Evolutionary conservation across 805 yeast genomes (phyloP).

Genomic region (Saccharomycopsis sp.): DNA sequence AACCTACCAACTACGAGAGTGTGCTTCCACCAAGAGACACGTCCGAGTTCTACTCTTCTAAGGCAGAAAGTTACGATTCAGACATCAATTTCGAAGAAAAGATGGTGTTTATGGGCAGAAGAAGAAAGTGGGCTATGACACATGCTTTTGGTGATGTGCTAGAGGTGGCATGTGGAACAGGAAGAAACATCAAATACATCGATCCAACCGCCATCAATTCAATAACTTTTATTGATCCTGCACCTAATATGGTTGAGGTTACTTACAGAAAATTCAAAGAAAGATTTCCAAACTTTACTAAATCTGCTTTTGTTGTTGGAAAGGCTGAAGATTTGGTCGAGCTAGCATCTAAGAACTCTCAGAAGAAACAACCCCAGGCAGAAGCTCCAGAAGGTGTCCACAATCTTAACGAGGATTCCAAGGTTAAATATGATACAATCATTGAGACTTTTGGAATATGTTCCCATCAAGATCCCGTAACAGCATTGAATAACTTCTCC

Average conservation of each 20-base stretch:
- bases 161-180: conserved; percentile 95
- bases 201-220: conserved; percentile 56
- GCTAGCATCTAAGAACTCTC: conserved; percentile 35
- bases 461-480: conserved; percentile 90
- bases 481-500: conserved; percentile 69
- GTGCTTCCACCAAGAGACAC: conserved; percentile 75
- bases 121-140: conserved; percentile 74
- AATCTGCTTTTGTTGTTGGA: conserved; percentile 85
- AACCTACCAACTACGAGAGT: conserved; percentile 11
- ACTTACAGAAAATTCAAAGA: conserved; percentile 68
- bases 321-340: conserved; percentile 74
- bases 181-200: conserved; percentile 78
- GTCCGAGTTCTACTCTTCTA: conserved; percentile 65
- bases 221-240: conserved; percentile 80
- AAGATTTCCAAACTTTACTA: conserved; percentile 55
- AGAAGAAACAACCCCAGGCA: conserved; percentile 27
- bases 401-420: conserved; percentile 24
- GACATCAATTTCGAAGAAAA: conserved; percentile 58
- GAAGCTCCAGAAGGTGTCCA: conserved; percentile 18
- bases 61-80: conserved; percentile 76
- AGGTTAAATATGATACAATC: conserved; percentile 78
- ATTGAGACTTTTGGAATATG: conserved; percentile 93
- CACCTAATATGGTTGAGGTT: conserved; percentile 77
- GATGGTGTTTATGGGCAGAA: conserved; percentile 41
- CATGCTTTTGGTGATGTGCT: conserved; percentile 82